Evolutionary conservation across 768 basidiomycete genomes (phyloP), one percentile per base, ranked within the genome.

Genomic region (Phaffia australis): DNA sequence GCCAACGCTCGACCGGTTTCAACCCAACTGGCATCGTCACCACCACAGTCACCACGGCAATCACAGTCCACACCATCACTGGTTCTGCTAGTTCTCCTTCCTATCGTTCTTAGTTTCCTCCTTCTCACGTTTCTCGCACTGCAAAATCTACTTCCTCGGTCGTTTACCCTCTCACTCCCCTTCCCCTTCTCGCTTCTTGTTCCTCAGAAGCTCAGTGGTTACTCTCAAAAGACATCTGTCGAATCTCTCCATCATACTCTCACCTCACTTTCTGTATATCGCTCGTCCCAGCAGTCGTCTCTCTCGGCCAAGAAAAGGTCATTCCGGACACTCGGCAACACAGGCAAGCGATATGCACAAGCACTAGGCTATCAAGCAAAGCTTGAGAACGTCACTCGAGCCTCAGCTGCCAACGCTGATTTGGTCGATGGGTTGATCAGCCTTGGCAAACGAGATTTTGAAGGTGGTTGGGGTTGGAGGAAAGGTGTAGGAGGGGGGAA

Each of bases 391-490:
- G 11, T 60, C 23, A 46, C 46, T 16, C 25, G 11, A 46, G 46
- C 46, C 9, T 46, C 11, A 16, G 59, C 47, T 25, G 5, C 47
- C 18, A 60, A 60, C 59, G 59, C 59, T n/a, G n/a, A 16, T 23
- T 47, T 60, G 46, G 27, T 60, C 35, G 59, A 60, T 25, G 59
- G 47, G 21, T 27, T 60, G n/a, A 49, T 49, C 32, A 46, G 59
- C 9, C 25, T 48, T 7, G 59, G 7, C 32, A 48, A 57, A 25
- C 19, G 30, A 19, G 56, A 57, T 14, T 25, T 23, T 32, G 56
- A 57, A 32, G n/a, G 56, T 23, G 59, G 57, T 21, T 23, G 57
- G 16, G 47, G 57, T n/a, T 59, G 57, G 57, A 42, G 46, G 19
- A 60, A 60, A 21, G 59, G 59, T 7, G 32, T 46, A 8, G 25